A percentile compares a stretch with the other conserved stretches of the same genome.
Evolutionary conservation across 495 filamentous ascomycete species (phyloP).

Genomic region (Talaromyces wortmannii): DNA sequence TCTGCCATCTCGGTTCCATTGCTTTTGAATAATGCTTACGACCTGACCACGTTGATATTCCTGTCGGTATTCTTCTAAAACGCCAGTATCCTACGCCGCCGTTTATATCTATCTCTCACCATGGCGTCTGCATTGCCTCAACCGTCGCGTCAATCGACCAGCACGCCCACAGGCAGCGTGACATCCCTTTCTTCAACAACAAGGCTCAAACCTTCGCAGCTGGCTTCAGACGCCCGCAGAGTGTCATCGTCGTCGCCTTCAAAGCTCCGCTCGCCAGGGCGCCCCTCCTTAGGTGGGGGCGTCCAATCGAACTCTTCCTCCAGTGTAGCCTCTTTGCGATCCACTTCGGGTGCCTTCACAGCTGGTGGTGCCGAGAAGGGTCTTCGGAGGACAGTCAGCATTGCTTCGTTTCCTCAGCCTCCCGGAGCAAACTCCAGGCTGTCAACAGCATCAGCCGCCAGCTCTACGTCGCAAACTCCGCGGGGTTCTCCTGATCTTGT

Average conservation of each 20-base stretch:
- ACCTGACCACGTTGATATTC: too few species aligned
- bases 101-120: neutral
- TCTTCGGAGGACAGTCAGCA: slow-evolving; percentile 81
- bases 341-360: slow-evolving; percentile 25
- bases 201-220: slow-evolving; percentile 61
- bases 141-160: slow-evolving; percentile 52
- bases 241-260: slow-evolving; percentile 36
- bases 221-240: slow-evolving; percentile 34
- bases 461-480: slow-evolving; percentile 16
- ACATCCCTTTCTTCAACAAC: slow-evolving; percentile 57
- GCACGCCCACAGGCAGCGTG: slow-evolving; percentile 57
- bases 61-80: too few species aligned
- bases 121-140: slow-evolving; percentile 59
- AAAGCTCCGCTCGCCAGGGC: slow-evolving; percentile 60
- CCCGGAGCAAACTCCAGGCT: slow-evolving; percentile 54
- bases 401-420: slow-evolving; percentile 87
- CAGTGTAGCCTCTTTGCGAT: slow-evolving; percentile 27
- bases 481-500: slow-evolving; percentile 4
- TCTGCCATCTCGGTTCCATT: too few species aligned
- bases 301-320: slow-evolving; percentile 39
- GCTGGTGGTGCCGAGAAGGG: slow-evolving; percentile 49
- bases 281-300: slow-evolving; percentile 44
- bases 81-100: neutral
- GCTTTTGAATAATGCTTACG: too few species aligned
- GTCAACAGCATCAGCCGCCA: slow-evolving; percentile 25